Base-by-base conservation (phyloP, 2,329 filamentous ascomycete species). In the Arthrobotrys sinensis region DNA sequence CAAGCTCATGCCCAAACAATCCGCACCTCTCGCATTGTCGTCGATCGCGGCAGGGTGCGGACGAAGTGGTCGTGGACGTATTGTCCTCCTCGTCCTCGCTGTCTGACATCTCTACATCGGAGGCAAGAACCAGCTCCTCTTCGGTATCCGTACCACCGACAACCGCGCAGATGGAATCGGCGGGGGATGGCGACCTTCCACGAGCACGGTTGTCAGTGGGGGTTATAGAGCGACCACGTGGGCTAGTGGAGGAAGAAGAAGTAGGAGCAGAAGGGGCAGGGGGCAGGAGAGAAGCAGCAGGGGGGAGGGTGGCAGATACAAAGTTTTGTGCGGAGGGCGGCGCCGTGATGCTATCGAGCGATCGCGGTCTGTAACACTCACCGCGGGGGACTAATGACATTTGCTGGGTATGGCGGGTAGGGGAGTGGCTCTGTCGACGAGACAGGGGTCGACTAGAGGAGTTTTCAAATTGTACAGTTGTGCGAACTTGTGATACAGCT, bases 81-180 rank as follows among this genome's bases (percentile, higher is more conserved):
- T 79, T 79, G 64, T 75, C 70, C 45, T 67, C 70, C 21, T 79
- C 70, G 32, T 67, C 64, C 32, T 79, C 68, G 50, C 57, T 69
- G 46, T 73, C 76, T 43, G 76, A 69, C 76, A 75, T 75, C 32
- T 73, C 76, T 69, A 75, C 66, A 71, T 79, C 76, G 69, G 70
- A 75, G 38, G 65, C 46, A 71, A 63, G 57, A 65, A 69, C 76
- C 67, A 75, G 38, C 32, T 79, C 76, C 69, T 72, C 67, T 67
- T 78, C 75, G 67, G 75, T 71, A 62, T 79, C 76, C 64, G 69
- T 68, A 73, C 63, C 76, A 70, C 76, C 76, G 68, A 79, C 76
- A 75, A 79, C 76, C 65, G 76, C 76, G 55, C 76, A 79, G 38
- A 79, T 75, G 64, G 76, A 79, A 43, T 79, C 76, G 55, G 76